phyloP scores from a whole-genome alignment of 2,329 filamentous ascomycete genomes.

The Alternaria alternata region DNA sequence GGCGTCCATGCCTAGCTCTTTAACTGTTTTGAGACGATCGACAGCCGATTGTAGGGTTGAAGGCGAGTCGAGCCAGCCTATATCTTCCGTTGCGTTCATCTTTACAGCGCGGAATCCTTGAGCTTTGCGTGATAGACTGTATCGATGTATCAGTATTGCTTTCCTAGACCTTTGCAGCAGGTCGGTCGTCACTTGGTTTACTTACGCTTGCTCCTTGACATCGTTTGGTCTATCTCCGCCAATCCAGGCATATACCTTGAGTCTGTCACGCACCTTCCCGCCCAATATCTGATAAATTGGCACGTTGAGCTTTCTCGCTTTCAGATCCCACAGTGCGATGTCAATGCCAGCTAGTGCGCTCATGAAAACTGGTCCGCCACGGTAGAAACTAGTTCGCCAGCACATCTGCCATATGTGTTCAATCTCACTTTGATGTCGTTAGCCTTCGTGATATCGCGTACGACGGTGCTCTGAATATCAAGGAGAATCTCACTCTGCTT shows the following conservation, averaged over 20 bases:
- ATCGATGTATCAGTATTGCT: neutral
- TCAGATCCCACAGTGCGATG: slow-evolving; percentile 82
- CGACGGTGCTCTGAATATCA: fast-evolving
- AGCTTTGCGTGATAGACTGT: slow-evolving; percentile 62
- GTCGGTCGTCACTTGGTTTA: neutral
- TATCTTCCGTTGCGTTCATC: slow-evolving; percentile 81
- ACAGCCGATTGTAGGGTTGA: slow-evolving; percentile 68
- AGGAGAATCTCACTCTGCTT: slow-evolving; percentile 70
- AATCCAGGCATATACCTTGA: slow-evolving; percentile 81
- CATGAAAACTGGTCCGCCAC: slow-evolving; percentile 82
- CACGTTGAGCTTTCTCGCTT: slow-evolving; percentile 69
- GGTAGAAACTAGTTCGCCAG: slow-evolving; percentile 75
- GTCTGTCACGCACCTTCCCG: slow-evolving; percentile 73
- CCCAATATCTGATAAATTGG: slow-evolving; percentile 78
- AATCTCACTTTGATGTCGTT: slow-evolving; percentile 65
- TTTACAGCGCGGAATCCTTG: slow-evolving; percentile 75
- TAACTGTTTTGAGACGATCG: slow-evolving; percentile 73
- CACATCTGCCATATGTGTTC: slow-evolving; percentile 82
- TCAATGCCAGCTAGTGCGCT: slow-evolving; percentile 79
- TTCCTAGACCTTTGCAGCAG: neutral
- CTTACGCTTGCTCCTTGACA: slow-evolving; percentile 68
- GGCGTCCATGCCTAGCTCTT: slow-evolving; percentile 73
- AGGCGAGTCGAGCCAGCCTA: slow-evolving; percentile 80
- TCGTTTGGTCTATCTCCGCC: slow-evolving; percentile 76
- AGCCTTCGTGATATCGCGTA: neutral